Base-by-base conservation (phyloP, 2,329 filamentous ascomycete species). In the Talaromyces sp. region DNA sequence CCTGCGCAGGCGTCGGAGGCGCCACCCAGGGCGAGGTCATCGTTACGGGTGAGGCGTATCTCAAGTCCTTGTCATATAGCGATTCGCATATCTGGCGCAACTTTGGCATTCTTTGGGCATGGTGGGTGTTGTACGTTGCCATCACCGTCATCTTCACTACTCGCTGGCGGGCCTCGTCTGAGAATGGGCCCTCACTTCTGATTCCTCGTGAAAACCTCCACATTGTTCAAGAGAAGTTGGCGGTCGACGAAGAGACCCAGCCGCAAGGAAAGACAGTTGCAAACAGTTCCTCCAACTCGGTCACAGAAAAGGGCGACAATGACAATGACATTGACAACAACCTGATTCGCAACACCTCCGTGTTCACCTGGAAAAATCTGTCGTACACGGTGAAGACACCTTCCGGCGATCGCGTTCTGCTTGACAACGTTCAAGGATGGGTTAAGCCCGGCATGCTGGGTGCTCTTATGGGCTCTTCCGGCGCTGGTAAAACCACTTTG, bases 361-460 rank as follows among this genome's bases (percentile, higher is more conserved):
- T 89, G 0, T 90, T 91, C 66, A 91, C 89, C 0, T 92, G 89
- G 87, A 88, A 88, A 69, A 82, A 90, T 61, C 81, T 92, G 21
- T 82, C 78, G 0, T 91, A 91, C 68, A 89, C 84, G 0, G 88
- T 92, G 62, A 82, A 85, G 64, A 86, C 83, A 0, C 79, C 82
- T 0, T 71, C 75, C 0, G 84, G 84, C 3, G 73, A 76, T 56
- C 81, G 82, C 11, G 76, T 84, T 65, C 77, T 90, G 1, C 77
- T 90, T 29, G 86, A 89, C 67, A 81, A 87, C 14, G 84, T 93
- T 52, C 86, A 82, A 61, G 90, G 90, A 0, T 93, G 90, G 70
- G 89, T 87, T 1, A 91, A 91, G 68, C 90, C 90, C 0, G 90
- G 90, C 9, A 80, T 88, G 62, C 84, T 95, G 77, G 84, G 90